Evolutionary conservation across 2,329 filamentous ascomycete species (phyloP).

Genomic region (Falciphora oryzae): DNA sequence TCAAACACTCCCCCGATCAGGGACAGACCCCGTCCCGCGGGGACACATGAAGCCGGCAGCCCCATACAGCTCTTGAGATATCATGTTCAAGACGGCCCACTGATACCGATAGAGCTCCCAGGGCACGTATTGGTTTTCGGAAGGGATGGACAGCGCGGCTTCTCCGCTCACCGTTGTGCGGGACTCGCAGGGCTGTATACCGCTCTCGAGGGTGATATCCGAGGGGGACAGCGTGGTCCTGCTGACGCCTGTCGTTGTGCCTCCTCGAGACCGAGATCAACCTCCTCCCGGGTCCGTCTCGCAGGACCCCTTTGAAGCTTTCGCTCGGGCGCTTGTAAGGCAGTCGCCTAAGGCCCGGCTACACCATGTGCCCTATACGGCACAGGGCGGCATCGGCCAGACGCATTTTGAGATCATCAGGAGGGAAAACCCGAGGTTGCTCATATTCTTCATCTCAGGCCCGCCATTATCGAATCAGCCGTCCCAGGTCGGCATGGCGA

Average conservation of each 20-base stretch:
- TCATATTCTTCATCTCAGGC: conserved; percentile 56
- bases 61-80: neutral
- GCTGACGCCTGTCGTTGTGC: conserved; percentile 5
- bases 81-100: neutral
- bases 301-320: conserved; percentile 64
- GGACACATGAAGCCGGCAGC: neutral
- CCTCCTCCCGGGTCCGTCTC: conserved; percentile 38
- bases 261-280: conserved; percentile 43
- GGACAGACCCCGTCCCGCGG: neutral
- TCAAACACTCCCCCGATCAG: neutral
- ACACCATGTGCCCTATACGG: conserved; percentile 67
- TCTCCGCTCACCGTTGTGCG: conserved; percentile 25
- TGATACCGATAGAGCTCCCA: neutral
- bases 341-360: conserved; percentile 53
- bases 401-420: conserved; percentile 59
- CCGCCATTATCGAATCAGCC: conserved; percentile 39
- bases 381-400: conserved; percentile 55
- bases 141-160: neutral
- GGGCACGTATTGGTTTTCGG: neutral
- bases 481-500: conserved; percentile 47
- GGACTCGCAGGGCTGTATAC: conserved; percentile 40
- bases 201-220: conserved; percentile 38
- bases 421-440: conserved; percentile 47
- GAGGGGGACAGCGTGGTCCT: conserved; percentile 33
- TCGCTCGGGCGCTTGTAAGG: conserved; percentile 57